Conservation (phyloP, 1,284 basidiomycete genomes). For the Limonomyces culmigenus region DNA sequence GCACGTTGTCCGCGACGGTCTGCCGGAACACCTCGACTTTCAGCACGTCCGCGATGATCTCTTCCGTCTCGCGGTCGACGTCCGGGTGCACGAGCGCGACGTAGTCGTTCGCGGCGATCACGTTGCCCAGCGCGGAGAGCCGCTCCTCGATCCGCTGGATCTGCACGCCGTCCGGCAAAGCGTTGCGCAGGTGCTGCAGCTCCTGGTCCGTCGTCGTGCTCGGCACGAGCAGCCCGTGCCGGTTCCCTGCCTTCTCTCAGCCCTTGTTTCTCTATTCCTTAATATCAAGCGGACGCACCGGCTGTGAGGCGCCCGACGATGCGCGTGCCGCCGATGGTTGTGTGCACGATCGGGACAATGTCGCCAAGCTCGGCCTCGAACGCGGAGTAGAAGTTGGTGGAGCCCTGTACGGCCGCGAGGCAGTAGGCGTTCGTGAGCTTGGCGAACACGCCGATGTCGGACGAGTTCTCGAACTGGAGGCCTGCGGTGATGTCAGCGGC, state of each 20-base stretch:
- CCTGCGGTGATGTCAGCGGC: conserved; percentile 32
- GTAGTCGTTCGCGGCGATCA: conserved; percentile 97
- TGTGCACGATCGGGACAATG: conserved; percentile 93
- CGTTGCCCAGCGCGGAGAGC: conserved; percentile 91
- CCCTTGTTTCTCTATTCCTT: neutral
- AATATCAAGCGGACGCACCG: conserved; percentile 26
- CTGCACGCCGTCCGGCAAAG: conserved; percentile 82
- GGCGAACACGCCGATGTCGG: conserved; percentile 88
- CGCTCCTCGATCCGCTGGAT: conserved; percentile 97
- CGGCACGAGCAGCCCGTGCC: conserved; percentile 92
- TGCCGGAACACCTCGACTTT: conserved; percentile 99
- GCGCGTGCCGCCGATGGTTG: conserved; percentile 88
- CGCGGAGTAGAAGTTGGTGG: conserved; percentile 95
- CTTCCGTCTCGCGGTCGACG: conserved; percentile 96
- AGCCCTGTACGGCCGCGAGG: conserved; percentile 83
- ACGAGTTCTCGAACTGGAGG: conserved; percentile 92
- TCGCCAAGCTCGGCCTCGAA: conserved; percentile 93
- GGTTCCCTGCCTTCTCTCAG: conserved; percentile 45
- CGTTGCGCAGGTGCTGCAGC: conserved; percentile 92
- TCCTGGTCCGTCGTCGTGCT: conserved; percentile 96
- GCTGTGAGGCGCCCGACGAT: conserved; percentile 90
- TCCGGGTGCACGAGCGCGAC: conserved; percentile 96
- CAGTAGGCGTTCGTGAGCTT: conserved; percentile 96
- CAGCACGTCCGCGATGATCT: conserved; percentile 98
- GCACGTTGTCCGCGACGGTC: conserved; percentile 91